These are phyloP conservation scores for Phtheirospermum japonicum DNA, from an alignment of 257 asterid genomes.

Conservation along the genomic window DNA sequence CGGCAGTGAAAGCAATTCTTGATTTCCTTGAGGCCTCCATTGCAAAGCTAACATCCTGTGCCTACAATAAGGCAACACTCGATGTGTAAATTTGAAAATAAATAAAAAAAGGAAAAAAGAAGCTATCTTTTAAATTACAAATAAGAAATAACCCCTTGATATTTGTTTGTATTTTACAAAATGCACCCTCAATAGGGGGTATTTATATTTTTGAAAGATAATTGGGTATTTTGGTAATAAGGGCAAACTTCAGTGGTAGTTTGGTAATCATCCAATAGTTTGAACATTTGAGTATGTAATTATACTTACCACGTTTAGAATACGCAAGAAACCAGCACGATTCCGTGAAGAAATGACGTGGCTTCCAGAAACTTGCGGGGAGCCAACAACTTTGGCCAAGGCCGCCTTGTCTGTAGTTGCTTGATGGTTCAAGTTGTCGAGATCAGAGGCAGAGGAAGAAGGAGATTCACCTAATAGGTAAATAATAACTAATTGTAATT, in stretches of 20 bases:
- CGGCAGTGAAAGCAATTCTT: constrained; percentile 66
- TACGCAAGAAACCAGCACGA: constrained; percentile 41
- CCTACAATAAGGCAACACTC: constrained; percentile 42
- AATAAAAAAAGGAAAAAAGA: neutral
- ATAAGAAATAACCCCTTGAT: too few species aligned
- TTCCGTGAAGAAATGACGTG: constrained; percentile 43
- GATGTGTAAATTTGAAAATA: neutral
- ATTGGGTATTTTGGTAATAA: neutral
- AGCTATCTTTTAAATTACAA: too few species aligned
- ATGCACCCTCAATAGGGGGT: too few species aligned
- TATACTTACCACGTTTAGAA: constrained; percentile 46
- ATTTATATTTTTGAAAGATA: neutral
- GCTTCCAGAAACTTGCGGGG: constrained; percentile 59
- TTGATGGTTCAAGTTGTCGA: constrained; percentile 90
- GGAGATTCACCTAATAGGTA: constrained; percentile 85
- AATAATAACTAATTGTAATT: constrained; percentile 17
- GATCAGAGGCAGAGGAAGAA: constrained; percentile 97
- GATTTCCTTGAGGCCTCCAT: constrained; percentile 98
- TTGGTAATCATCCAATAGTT: neutral
- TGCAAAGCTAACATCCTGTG: constrained; percentile 74
- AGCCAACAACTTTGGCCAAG: constrained; percentile 57
- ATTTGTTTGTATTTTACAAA: neutral
- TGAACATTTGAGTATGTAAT: constrained; percentile 15
- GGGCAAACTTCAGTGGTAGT: neutral
- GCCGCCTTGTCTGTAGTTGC: constrained; percentile 59